Evolutionary conservation across 192 early-diverging fungal species (phyloP).

Genomic region (Dissophora ornata): DNA sequence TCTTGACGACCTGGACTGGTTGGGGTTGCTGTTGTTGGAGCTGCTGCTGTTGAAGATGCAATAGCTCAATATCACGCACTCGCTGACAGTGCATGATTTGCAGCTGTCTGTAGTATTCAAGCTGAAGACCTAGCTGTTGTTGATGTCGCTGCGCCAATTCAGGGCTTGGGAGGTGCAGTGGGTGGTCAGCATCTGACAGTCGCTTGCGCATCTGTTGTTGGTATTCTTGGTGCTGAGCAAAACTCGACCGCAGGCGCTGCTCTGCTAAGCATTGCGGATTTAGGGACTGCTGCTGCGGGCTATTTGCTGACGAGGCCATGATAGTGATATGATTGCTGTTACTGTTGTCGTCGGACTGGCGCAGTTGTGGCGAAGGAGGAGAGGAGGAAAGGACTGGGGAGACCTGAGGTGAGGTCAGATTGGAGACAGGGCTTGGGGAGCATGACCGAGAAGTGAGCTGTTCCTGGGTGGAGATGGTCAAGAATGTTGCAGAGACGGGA

Average conservation of each 20-base stretch:
- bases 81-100: slow-evolving; percentile 51
- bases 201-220: slow-evolving; percentile 18
- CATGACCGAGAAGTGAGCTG: slow-evolving; percentile 2
- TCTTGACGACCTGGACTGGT: slow-evolving; percentile 24
- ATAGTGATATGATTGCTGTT: no score
- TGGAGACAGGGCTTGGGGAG: background rate
- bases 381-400: slow-evolving; percentile 12
- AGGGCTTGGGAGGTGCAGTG: slow-evolving; percentile 21
- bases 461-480: slow-evolving; percentile 12
- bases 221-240: slow-evolving; percentile 16
- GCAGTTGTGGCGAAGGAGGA: background rate
- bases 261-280: slow-evolving; percentile 5
- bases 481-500: slow-evolving; percentile 4
- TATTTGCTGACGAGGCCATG: no score
- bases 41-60: slow-evolving; percentile 34
- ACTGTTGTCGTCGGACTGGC: background rate
- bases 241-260: slow-evolving; percentile 9
- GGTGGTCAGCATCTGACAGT: slow-evolving; percentile 13
- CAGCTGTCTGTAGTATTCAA: slow-evolving; percentile 42
- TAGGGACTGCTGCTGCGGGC: background rate
- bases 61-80: slow-evolving; percentile 29
- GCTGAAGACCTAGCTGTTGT: slow-evolving; percentile 27
- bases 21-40: slow-evolving; percentile 20
- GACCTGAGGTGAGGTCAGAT: background rate
- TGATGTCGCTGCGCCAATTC: slow-evolving; percentile 13